phyloP scores from a whole-genome alignment of 148 eudicot genomes.

The Rhododendron molle region DNA sequence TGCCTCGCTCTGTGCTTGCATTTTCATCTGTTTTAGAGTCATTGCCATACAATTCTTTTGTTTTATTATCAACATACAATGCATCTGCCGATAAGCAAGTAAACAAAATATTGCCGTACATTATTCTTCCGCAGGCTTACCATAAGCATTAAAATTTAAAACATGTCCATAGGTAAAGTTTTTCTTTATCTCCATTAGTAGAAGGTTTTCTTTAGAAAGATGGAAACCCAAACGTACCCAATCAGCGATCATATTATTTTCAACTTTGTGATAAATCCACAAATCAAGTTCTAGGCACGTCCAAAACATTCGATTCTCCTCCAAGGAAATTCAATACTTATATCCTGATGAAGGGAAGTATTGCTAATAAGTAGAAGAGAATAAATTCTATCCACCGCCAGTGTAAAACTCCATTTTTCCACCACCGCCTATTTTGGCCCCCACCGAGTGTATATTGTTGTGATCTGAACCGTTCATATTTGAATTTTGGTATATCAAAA shows the following conservation, averaged over 20 bases:
- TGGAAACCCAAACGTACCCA: background rate
- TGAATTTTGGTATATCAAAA: too few relatives aligned
- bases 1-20: background rate
- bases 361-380: background rate
- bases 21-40: background rate
- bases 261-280: background rate
- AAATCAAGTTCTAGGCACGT: background rate
- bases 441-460: too few relatives aligned
- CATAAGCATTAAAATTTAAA: background rate
- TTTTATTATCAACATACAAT: background rate
- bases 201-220: background rate
- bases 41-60: background rate
- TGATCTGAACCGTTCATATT: too few relatives aligned
- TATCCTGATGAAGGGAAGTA: background rate
- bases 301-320: background rate
- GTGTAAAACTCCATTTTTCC: too few relatives aligned
- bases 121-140: background rate
- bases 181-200: background rate
- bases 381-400: too few relatives aligned
- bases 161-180: background rate
- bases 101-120: background rate
- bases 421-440: too few relatives aligned
- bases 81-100: background rate
- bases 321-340: background rate
- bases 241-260: background rate